These are phyloP conservation scores for Elymus sibiricus DNA, from an alignment of 176 grass and related monocot genomes.

Conservation along the genomic window DNA sequence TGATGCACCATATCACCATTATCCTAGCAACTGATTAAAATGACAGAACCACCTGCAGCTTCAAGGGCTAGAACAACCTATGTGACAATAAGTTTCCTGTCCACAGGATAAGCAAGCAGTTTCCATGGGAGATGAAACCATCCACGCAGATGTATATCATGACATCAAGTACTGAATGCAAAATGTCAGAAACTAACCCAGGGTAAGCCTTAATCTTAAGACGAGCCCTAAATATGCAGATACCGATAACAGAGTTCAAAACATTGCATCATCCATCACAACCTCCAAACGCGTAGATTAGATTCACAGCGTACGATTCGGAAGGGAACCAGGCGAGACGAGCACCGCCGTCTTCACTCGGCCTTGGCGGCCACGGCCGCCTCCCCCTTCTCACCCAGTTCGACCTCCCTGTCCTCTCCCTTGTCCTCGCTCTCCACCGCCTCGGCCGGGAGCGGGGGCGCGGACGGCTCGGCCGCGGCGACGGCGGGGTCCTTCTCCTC, in stretches of 20 bases:
- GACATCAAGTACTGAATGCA: slow-evolving; percentile 13
- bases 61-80: neutral
- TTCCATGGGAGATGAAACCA: neutral
- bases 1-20: neutral
- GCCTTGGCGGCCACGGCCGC: slow-evolving; percentile 11
- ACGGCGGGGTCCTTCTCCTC: neutral
- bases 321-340: neutral
- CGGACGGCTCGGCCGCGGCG: slow-evolving; percentile 24
- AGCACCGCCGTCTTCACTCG: slow-evolving; percentile 27
- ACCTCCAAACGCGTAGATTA: neutral
- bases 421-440: slow-evolving; percentile 26
- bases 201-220: neutral
- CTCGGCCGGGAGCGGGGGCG: slow-evolving; percentile 13
- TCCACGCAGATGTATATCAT: neutral
- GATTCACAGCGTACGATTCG: slow-evolving; percentile 37
- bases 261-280: slow-evolving; percentile 41
- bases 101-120: slow-evolving; percentile 10
- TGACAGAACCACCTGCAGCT: neutral
- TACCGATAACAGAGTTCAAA: slow-evolving; percentile 20
- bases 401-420: neutral
- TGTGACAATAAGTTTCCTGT: neutral
- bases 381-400: slow-evolving; percentile 30
- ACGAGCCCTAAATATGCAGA: neutral
- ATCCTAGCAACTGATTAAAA: neutral
- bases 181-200: slow-evolving; percentile 8